Percentiles rank a stretch among this genome's conserved stretches.
These are phyloP conservation scores for Benincasa hispida DNA, from an alignment of 306 rosid species.

Conservation along the genomic window DNA sequence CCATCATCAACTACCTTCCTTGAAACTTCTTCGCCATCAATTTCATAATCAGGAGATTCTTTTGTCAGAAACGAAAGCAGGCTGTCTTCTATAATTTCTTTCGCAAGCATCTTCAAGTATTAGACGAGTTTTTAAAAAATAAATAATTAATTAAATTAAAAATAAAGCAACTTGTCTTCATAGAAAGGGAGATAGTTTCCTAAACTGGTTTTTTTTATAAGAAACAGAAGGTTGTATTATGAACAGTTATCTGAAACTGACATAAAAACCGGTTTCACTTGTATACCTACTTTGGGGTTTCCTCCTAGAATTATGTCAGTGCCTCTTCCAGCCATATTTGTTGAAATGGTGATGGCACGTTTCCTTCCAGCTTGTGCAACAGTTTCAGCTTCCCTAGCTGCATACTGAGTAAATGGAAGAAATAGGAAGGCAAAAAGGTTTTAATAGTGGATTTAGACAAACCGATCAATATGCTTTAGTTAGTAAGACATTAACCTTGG, in stretches of 20 bases:
- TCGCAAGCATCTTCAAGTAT: conserved; percentile 72
- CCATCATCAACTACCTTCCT: conserved; percentile 39
- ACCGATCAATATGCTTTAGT: conserved; percentile 3
- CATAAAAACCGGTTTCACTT: conserved; percentile 9
- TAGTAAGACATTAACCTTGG: conserved; percentile 49
- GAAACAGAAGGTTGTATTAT: neutral
- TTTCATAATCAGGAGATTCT: conserved; percentile 54
- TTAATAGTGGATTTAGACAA: neutral
- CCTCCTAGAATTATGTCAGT: conserved; percentile 98
- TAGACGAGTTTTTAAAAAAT: conserved; percentile 6
- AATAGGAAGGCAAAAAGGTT: conserved; percentile 3
- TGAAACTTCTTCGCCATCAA: conserved; percentile 43
- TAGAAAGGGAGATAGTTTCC: neutral
- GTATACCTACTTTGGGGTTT: conserved; percentile 77
- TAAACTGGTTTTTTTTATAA: neutral
- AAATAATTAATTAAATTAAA: neutral
- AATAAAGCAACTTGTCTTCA: conserved; percentile 3
- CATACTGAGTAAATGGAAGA: conserved; percentile 45
- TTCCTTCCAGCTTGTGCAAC: conserved; percentile 97
- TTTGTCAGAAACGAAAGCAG: conserved; percentile 54
- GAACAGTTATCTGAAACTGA: neutral
- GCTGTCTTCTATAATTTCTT: conserved; percentile 79
- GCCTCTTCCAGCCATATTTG: conserved; percentile 99
- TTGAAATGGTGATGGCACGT: conserved; percentile 87
- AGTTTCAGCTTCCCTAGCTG: conserved; percentile 88